Conservation (phyloP, 768 basidiomycete genomes). For the Mycena amicta region DNA sequence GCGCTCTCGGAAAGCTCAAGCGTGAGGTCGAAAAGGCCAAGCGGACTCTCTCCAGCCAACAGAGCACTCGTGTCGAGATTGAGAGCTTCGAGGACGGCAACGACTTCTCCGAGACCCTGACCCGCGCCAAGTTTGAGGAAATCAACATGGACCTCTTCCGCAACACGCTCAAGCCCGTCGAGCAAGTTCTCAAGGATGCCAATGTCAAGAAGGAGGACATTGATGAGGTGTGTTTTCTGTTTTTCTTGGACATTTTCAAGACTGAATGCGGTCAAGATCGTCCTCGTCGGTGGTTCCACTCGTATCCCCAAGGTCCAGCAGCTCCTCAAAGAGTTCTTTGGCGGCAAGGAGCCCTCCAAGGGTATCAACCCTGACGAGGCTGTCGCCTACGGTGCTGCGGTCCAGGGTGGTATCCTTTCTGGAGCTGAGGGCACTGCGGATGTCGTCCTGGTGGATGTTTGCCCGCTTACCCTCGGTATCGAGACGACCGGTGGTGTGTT, state of each 20-base stretch:
- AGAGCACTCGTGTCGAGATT: slow-evolving; percentile 90
- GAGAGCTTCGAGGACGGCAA: slow-evolving; percentile 96
- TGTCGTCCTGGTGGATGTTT: slow-evolving; percentile 94
- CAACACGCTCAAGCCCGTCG: slow-evolving; percentile 99
- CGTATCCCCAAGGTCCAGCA: slow-evolving; percentile 99
- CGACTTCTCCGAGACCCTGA: slow-evolving; percentile 96
- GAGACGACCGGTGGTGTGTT: slow-evolving; percentile 98
- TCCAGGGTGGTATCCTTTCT: slow-evolving; percentile 97
- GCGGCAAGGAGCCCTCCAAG: slow-evolving; percentile 95
- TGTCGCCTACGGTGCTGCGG: slow-evolving; percentile 97
- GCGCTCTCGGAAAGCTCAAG: slow-evolving; percentile 90
- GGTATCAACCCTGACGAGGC: slow-evolving; percentile 99
- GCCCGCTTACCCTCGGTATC: slow-evolving; percentile 96
- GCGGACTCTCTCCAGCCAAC: slow-evolving; percentile 89
- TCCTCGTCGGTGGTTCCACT: slow-evolving; percentile 95
- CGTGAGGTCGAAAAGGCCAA: slow-evolving; percentile 94
- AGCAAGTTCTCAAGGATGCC: slow-evolving; percentile 97
- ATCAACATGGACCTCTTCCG: slow-evolving; percentile 99
- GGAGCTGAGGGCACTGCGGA: slow-evolving; percentile 91
- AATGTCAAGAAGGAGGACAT: slow-evolving; percentile 97
- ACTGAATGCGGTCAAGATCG: slow-evolving; percentile 47
- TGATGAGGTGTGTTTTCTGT: slow-evolving; percentile 65
- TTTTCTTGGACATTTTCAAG: background rate
- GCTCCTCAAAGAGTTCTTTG: slow-evolving; percentile 97
- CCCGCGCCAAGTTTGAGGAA: slow-evolving; percentile 98